A percentile compares a stretch with the other conserved stretches of the same genome.
phyloP scores from a whole-genome alignment of 305 asterid species.

The Fraxinus floribunda region DNA sequence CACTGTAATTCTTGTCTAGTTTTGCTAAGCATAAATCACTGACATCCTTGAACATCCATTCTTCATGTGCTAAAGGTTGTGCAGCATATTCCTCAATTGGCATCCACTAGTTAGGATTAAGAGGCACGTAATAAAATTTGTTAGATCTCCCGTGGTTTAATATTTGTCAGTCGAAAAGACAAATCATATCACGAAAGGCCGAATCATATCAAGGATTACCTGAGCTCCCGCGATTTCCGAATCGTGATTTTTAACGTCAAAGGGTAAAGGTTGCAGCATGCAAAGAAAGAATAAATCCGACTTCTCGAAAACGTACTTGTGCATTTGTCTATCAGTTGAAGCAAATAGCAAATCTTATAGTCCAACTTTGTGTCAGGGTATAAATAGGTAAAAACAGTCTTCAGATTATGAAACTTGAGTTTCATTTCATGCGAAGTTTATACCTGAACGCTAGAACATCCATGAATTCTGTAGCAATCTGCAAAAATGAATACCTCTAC shows the following conservation, averaged over 20 bases:
- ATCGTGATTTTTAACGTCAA: conserved; percentile 60
- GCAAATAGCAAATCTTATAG: not conserved
- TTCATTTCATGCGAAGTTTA: not conserved
- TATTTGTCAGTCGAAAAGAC: not conserved
- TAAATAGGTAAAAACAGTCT: not conserved
- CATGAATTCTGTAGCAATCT: conserved; percentile 70
- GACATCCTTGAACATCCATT: conserved; percentile 48
- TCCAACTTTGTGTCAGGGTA: not conserved
- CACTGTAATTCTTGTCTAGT: conserved; percentile 46
- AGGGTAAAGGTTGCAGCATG: conserved; percentile 64
- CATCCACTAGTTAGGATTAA: conserved; percentile 57
- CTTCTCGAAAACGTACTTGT: conserved; percentile 52
- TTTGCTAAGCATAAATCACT: conserved; percentile 58
- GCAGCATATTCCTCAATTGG: conserved; percentile 61
- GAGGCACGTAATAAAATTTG: not conserved
- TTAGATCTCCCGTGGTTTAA: not conserved
- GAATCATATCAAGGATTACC: conserved; percentile 34
- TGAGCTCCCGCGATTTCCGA: conserved; percentile 71
- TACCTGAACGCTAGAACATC: conserved; percentile 79
- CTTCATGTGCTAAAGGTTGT: conserved; percentile 43
- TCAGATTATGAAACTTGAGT: not conserved
- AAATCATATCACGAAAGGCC: too few relatives aligned
- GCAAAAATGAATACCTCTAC: conserved; percentile 26
- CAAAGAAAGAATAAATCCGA: conserved; percentile 61
- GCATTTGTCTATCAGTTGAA: conserved; percentile 55